Conservation (phyloP, 345 rosid genomes). For the Syzygium jambos region DNA sequence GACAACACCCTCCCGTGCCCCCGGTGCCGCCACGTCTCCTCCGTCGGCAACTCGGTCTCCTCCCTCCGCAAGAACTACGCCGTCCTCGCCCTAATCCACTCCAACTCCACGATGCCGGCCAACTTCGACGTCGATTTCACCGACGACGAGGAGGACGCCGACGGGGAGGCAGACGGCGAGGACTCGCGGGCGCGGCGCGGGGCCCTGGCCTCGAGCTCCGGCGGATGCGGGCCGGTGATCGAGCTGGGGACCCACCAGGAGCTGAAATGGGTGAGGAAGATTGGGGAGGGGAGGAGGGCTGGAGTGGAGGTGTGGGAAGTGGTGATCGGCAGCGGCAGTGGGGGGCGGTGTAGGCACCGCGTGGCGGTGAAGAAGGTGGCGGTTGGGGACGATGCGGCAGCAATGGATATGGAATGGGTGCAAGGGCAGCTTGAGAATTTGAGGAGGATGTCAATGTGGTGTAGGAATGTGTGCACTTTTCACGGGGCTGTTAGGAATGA, state of each 20-base stretch:
- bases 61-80: slow-evolving; percentile 86
- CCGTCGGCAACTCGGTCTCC: slow-evolving; percentile 84
- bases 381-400: slow-evolving; percentile 43
- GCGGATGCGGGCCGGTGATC: slow-evolving; percentile 57
- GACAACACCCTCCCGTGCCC: slow-evolving; percentile 82
- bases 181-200: slow-evolving; percentile 23
- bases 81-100: slow-evolving; percentile 63
- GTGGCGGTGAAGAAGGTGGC: slow-evolving; percentile 71
- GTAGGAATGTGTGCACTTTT: slow-evolving; percentile 85
- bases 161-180: slow-evolving; percentile 9
- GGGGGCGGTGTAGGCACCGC: slow-evolving; percentile 51
- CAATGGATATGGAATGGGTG: slow-evolving; percentile 66
- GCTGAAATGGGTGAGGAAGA: slow-evolving; percentile 45
- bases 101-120: slow-evolving; percentile 18
- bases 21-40: slow-evolving; percentile 84
- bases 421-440: slow-evolving; percentile 69
- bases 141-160: slow-evolving; percentile 26
- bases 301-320: slow-evolving; percentile 84
- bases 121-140: slow-evolving; percentile 67
- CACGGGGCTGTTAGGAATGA: slow-evolving; percentile 66
- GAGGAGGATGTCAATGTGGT: slow-evolving; percentile 81
- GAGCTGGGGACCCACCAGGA: slow-evolving; percentile 72
- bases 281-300: slow-evolving; percentile 57
- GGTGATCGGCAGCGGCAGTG: slow-evolving; percentile 31
- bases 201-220: slow-evolving; percentile 60